Conservation (phyloP, 306 rosid genomes). For the Sicyos baderoa region DNA sequence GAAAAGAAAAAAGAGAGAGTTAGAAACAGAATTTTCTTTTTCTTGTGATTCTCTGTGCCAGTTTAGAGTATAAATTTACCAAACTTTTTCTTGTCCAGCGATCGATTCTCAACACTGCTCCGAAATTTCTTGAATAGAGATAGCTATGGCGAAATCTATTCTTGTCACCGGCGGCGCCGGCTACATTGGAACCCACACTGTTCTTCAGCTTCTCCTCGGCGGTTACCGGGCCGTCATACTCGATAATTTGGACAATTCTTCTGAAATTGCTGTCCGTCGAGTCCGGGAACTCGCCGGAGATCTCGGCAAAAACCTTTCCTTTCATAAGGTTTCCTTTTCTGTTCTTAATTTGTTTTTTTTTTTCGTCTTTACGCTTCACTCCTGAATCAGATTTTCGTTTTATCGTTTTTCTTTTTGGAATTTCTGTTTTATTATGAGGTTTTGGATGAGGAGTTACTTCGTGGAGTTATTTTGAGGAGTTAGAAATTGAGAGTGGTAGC, state of each 20-base stretch:
- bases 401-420: too few relatives aligned
- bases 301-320: conserved; percentile 60
- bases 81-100: background rate
- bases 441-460: too few relatives aligned
- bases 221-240: conserved; percentile 65
- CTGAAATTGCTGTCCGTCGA: conserved; percentile 42
- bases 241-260: conserved; percentile 84
- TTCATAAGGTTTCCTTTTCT: conserved; percentile 55
- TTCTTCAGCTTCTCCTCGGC: conserved; percentile 71
- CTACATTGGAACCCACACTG: conserved; percentile 88
- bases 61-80: background rate
- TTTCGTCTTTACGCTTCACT: background rate
- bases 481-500: too few relatives aligned
- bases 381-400: too few relatives aligned
- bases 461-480: too few relatives aligned
- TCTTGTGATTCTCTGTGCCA: background rate
- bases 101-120: too few relatives aligned
- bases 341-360: background rate
- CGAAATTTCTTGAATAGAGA: conserved; percentile 2
- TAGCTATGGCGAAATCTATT: conserved; percentile 47
- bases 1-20: background rate
- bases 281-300: conserved; percentile 74
- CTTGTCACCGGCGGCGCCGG: conserved; percentile 98
- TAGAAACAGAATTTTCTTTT: background rate
- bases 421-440: too few relatives aligned